Conservation (phyloP, 768 basidiomycete species). For the Leccinum uliginosum region DNA sequence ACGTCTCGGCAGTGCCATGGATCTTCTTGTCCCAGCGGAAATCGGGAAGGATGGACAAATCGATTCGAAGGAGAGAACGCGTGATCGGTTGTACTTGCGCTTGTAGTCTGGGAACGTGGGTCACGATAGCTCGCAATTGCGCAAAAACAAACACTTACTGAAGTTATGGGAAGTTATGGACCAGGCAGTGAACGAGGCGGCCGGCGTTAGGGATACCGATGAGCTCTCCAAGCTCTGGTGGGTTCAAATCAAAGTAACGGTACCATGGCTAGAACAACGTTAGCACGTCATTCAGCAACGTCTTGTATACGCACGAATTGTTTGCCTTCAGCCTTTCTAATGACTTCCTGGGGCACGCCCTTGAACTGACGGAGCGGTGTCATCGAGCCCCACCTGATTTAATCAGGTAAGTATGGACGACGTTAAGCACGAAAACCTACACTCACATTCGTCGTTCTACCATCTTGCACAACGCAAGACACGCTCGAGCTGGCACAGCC, state of each 20-base stretch:
- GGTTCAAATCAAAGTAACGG: slow-evolving; percentile 89
- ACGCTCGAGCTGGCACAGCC: slow-evolving; percentile 89
- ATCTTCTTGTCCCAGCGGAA: slow-evolving; percentile 98
- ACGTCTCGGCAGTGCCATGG: slow-evolving; percentile 84
- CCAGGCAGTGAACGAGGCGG: slow-evolving; percentile 83
- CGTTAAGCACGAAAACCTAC: neutral
- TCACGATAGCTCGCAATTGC: neutral
- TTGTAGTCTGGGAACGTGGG: slow-evolving; percentile 53
- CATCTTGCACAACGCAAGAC: slow-evolving; percentile 95
- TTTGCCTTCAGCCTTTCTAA: slow-evolving; percentile 91
- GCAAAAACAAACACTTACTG: slow-evolving; percentile 46
- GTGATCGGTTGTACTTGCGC: slow-evolving; percentile 98
- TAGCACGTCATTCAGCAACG: neutral
- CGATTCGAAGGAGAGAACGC: slow-evolving; percentile 85
- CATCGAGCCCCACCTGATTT: slow-evolving; percentile 91
- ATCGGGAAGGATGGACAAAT: slow-evolving; percentile 93
- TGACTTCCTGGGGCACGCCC: slow-evolving; percentile 78
- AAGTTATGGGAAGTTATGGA: slow-evolving; percentile 94
- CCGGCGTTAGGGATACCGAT: slow-evolving; percentile 94
- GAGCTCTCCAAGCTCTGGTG: slow-evolving; percentile 92
- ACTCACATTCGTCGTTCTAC: slow-evolving; percentile 78
- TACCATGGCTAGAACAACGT: slow-evolving; percentile 72
- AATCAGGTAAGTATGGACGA: neutral
- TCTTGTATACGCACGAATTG: slow-evolving; percentile 70
- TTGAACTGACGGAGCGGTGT: slow-evolving; percentile 96